Percentiles rank a stretch among this genome's conserved stretches.
These are phyloP conservation scores for Canariomyces notabilis DNA, from an alignment of 2,329 filamentous ascomycete genomes.

Conservation along the genomic window DNA sequence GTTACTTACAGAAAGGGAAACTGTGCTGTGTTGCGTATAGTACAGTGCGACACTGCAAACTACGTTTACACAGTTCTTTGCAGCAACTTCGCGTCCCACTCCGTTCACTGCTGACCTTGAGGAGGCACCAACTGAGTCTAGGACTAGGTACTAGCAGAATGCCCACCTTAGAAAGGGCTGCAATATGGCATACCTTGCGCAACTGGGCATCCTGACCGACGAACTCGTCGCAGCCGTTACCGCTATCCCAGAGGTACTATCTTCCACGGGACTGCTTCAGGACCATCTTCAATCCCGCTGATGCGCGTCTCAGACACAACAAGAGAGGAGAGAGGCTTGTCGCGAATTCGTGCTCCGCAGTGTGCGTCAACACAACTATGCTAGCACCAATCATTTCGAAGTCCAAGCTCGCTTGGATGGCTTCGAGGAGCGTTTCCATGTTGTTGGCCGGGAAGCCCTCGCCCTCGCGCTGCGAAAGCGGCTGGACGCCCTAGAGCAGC, in stretches of 20 bases:
- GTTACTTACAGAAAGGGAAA: too few species aligned
- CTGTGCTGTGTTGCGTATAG: too few species aligned
- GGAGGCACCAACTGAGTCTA: too few species aligned
- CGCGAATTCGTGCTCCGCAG: slow-evolving; percentile 47
- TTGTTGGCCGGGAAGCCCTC: slow-evolving; percentile 73
- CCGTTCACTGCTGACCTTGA: background rate
- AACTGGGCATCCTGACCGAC: slow-evolving; percentile 59
- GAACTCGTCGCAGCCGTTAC: slow-evolving; percentile 65
- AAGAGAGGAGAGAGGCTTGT: slow-evolving; percentile 37
- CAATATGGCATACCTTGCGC: slow-evolving; percentile 66
- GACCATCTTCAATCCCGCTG: background rate
- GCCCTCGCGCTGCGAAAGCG: slow-evolving; percentile 60
- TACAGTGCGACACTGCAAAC: too few species aligned
- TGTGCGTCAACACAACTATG: slow-evolving; percentile 51
- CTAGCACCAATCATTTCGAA: slow-evolving; percentile 71
- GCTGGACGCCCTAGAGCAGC: slow-evolving; percentile 22
- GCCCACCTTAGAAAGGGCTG: slow-evolving; percentile 5
- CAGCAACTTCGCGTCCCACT: slow-evolving; percentile 4
- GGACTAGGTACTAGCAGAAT: slow-evolving; percentile 20
- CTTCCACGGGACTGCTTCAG: slow-evolving; percentile 12
- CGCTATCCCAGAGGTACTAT: slow-evolving; percentile 46
- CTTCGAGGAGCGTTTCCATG: slow-evolving; percentile 78
- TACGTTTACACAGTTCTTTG: too few species aligned
- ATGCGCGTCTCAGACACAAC: slow-evolving; percentile 23
- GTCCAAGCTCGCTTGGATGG: slow-evolving; percentile 61